Conservation (phyloP, 257 asterid species). For the Nicotiana attenuata region DNA sequence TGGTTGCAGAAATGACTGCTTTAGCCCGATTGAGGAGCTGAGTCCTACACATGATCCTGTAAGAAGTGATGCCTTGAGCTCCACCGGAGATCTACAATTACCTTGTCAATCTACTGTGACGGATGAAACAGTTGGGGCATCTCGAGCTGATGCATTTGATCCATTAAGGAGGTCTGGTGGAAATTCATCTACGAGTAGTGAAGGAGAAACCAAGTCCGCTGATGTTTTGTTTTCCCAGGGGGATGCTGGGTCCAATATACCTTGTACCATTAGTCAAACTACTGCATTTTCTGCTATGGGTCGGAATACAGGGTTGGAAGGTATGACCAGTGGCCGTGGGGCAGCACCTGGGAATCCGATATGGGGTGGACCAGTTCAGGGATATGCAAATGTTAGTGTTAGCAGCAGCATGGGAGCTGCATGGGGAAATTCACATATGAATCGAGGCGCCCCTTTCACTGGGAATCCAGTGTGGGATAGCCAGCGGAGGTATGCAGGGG, state of each 20-base stretch:
- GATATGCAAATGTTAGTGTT: conserved; percentile 47
- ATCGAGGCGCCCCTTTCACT: conserved; percentile 33
- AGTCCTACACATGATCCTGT: conserved; percentile 36
- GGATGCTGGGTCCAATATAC: conserved; percentile 41
- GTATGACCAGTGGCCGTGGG: conserved; percentile 49
- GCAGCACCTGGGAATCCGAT: conserved; percentile 56
- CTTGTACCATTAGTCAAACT: conserved; percentile 27
- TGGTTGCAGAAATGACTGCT: conserved; percentile 36
- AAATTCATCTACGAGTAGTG: conserved; percentile 76
- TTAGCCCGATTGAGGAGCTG: conserved; percentile 42
- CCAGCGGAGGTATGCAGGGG: conserved; percentile 59
- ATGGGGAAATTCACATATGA: conserved; percentile 53
- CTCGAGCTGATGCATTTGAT: conserved; percentile 39
- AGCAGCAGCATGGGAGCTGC: conserved; percentile 38
- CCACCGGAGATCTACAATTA: conserved; percentile 28
- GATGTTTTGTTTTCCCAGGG: conserved; percentile 32
- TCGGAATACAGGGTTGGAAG: conserved; percentile 35
- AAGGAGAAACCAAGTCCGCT: conserved; percentile 56
- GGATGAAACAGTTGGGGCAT: conserved; percentile 26
- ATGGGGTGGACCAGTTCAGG: conserved; percentile 63
- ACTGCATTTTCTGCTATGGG: conserved; percentile 28
- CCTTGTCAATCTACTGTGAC: conserved; percentile 19
- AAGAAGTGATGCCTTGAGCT: conserved; percentile 42
- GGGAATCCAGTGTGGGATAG: conserved; percentile 62
- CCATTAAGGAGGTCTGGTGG: conserved; percentile 43